These are phyloP conservation scores for Colletotrichum sp. DNA, from an alignment of 2,329 filamentous ascomycete genomes.

Conservation along the genomic window DNA sequence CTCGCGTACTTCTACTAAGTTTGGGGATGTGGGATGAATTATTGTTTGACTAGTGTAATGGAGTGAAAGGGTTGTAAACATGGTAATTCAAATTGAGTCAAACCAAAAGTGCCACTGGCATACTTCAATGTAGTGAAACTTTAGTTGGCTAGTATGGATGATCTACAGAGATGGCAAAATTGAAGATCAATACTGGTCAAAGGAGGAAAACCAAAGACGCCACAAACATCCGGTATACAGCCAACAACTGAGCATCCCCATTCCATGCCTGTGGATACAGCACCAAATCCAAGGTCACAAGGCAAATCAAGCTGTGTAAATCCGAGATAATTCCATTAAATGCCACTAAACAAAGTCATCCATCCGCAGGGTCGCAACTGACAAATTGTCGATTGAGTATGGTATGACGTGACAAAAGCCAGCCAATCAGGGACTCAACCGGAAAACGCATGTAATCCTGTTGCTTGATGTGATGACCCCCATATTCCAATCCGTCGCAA, in stretches of 20 bases:
- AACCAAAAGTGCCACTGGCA: accelerated
- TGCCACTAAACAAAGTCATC: not conserved
- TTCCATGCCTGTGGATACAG: not conserved
- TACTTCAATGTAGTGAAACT: not conserved
- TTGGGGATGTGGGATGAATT: not conserved
- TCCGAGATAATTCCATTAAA: not conserved
- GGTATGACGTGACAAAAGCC: not conserved
- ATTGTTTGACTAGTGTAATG: not conserved
- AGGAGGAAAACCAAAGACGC: not conserved
- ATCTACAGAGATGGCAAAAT: accelerated
- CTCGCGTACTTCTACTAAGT: not conserved
- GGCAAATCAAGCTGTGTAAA: not conserved
- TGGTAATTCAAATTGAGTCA: not conserved
- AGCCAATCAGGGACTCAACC: not conserved
- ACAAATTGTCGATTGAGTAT: not conserved
- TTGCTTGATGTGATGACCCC: no score
- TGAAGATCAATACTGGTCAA: not conserved
- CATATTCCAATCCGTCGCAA: not conserved
- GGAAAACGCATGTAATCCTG: no score
- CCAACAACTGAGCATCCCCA: not conserved
- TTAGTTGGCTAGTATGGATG: accelerated
- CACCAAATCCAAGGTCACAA: accelerated
- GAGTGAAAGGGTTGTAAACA: not conserved
- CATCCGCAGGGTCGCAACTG: not conserved
- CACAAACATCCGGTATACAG: accelerated